Conservation (phyloP, 371 early-diverging fungal genomes). For the Rhizopus arrhizus region DNA sequence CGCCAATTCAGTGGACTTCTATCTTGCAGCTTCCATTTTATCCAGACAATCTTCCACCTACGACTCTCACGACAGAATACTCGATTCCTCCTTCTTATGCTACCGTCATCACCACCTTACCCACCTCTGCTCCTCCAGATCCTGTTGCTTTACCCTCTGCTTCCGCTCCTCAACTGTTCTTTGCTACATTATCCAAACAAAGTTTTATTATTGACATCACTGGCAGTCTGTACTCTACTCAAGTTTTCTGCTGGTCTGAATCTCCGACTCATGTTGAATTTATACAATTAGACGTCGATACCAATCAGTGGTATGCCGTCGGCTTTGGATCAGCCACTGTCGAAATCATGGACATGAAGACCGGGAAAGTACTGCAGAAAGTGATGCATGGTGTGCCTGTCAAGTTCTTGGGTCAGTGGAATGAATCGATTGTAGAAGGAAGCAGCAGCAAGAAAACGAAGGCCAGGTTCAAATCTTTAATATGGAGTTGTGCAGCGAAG, state of each 20-base stretch:
- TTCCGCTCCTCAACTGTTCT: slow-evolving; percentile 45
- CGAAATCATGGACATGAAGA: slow-evolving; percentile 36
- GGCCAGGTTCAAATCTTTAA: slow-evolving; percentile 12
- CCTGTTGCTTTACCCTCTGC: slow-evolving; percentile 48
- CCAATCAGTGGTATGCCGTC: slow-evolving; percentile 39
- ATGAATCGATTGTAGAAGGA: slow-evolving; percentile 2
- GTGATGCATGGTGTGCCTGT: slow-evolving; percentile 46
- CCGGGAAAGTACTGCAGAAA: slow-evolving; percentile 31
- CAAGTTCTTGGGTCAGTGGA: slow-evolving; percentile 40
- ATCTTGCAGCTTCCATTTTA: slow-evolving; percentile 50
- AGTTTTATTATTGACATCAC: slow-evolving; percentile 47
- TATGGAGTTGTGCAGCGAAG: slow-evolving; percentile 26
- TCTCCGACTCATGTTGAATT: slow-evolving; percentile 46
- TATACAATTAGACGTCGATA: slow-evolving; percentile 14
- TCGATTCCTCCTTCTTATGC: slow-evolving; percentile 48
- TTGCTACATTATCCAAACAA: slow-evolving; percentile 46
- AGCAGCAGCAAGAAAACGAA: slow-evolving; percentile 11
- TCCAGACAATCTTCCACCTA: slow-evolving; percentile 41
- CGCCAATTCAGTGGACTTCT: slow-evolving; percentile 47
- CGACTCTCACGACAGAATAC: slow-evolving; percentile 40
- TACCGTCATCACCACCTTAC: slow-evolving; percentile 36
- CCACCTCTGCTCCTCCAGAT: slow-evolving; percentile 30
- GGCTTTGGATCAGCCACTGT: slow-evolving; percentile 43
- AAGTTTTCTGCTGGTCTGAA: slow-evolving; percentile 42
- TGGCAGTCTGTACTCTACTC: slow-evolving; percentile 43